phyloP scores from a whole-genome alignment of 192 early-diverging fungal genomes.

The Oehlia diaphana region DNA sequence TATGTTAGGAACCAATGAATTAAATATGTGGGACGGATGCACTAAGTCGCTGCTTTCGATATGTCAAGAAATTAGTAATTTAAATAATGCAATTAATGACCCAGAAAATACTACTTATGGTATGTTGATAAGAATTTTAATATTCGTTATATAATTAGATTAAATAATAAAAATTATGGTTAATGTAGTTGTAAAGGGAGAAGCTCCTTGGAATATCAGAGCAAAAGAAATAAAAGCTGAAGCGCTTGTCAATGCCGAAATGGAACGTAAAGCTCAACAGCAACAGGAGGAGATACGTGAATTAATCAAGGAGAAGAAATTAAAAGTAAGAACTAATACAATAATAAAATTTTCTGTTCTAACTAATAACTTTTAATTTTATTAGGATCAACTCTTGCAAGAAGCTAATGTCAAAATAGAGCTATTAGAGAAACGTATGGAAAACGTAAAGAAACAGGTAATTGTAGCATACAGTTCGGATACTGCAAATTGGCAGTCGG shows the following conservation, averaged over 20 bases:
- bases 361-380: no score
- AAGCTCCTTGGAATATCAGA: slow-evolving; percentile 77
- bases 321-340: slow-evolving; percentile 51
- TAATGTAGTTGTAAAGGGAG: slow-evolving; percentile 42
- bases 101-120: slow-evolving; percentile 30
- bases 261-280: slow-evolving; percentile 73
- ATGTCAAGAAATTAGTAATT: slow-evolving; percentile 45
- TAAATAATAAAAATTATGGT: not conserved
- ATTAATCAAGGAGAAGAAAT: slow-evolving; percentile 74
- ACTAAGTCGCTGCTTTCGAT: slow-evolving; percentile 50
- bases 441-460: slow-evolving; percentile 63
- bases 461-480: not conserved
- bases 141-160: not conserved
- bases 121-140: slow-evolving; percentile 1
- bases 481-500: not conserved
- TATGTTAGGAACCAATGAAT: slow-evolving; percentile 57
- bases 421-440: slow-evolving; percentile 79
- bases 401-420: slow-evolving; percentile 76
- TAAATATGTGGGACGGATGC: slow-evolving; percentile 60
- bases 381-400: slow-evolving; percentile 74
- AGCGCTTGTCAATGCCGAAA: slow-evolving; percentile 78
- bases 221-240: slow-evolving; percentile 80
- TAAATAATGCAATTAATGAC: slow-evolving; percentile 53
- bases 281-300: slow-evolving; percentile 78
- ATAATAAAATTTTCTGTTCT: not conserved